Conservation (phyloP, 2,329 filamentous ascomycete genomes). For the Cladosporium sphaerospermum region DNA sequence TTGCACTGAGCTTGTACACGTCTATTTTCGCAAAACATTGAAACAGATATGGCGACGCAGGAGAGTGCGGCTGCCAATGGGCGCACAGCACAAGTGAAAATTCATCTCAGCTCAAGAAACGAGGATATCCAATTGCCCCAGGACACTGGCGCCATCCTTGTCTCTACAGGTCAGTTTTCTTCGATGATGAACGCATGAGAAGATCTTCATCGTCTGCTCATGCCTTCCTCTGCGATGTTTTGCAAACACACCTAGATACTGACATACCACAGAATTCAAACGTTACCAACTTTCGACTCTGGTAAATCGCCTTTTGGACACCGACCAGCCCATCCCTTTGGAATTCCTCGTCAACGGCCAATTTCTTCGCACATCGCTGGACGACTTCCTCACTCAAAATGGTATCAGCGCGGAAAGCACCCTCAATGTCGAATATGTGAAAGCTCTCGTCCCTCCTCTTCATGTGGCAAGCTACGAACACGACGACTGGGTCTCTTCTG, state of each 20-base stretch:
- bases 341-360: slow-evolving; percentile 95
- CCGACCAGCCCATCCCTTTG: slow-evolving; percentile 64
- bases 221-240: background rate
- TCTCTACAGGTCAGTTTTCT: slow-evolving; percentile 46
- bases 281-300: slow-evolving; percentile 56
- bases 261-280: slow-evolving; percentile 41
- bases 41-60: slow-evolving; percentile 2
- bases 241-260: background rate
- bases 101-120: slow-evolving; percentile 49
- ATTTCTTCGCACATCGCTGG: slow-evolving; percentile 81
- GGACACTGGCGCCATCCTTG: slow-evolving; percentile 50
- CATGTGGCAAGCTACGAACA: slow-evolving; percentile 92
- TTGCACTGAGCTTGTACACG: background rate
- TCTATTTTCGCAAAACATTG: background rate
- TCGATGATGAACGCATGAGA: too few species aligned
- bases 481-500: slow-evolving; percentile 89
- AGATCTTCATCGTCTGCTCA: too few species aligned
- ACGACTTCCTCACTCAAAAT: slow-evolving; percentile 80
- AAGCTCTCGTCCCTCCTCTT: slow-evolving; percentile 79
- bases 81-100: slow-evolving; percentile 42
- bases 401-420: slow-evolving; percentile 86
- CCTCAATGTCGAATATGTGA: slow-evolving; percentile 85
- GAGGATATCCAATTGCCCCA: slow-evolving; percentile 49
- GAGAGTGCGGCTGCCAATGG: background rate
- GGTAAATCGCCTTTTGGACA: slow-evolving; percentile 55